phyloP scores from a whole-genome alignment of 352 stramenopile genomes.

The Detonula confervacea region DNA sequence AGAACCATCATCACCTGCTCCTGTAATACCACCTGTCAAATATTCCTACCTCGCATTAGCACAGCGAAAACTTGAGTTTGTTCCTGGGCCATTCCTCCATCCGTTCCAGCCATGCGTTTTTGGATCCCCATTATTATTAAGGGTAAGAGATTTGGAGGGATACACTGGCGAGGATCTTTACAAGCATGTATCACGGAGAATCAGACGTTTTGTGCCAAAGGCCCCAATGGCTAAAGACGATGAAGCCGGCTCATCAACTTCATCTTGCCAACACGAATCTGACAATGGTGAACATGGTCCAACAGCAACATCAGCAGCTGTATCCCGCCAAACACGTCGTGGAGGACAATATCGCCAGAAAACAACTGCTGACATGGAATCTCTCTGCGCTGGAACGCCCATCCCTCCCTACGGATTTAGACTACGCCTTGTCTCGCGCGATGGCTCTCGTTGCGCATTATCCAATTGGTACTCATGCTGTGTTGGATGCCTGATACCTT shows the following conservation, averaged over 20 bases:
- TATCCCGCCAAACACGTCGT: conserved; percentile 31
- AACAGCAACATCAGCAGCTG: background rate
- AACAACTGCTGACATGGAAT: conserved; percentile 76
- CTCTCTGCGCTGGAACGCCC: conserved; percentile 59
- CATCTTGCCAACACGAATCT: background rate
- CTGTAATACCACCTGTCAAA: conserved; percentile 42
- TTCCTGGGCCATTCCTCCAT: conserved; percentile 69
- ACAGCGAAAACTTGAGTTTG: conserved; percentile 75
- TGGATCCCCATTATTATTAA: conserved; percentile 78
- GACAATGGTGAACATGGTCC: background rate
- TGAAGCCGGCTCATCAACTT: background rate
- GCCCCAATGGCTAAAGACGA: background rate
- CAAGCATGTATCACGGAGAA: conserved; percentile 69
- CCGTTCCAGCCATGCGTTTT: conserved; percentile 72
- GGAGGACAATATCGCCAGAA: conserved; percentile 63
- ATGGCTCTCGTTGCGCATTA: conserved; percentile 73
- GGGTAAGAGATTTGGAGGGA: conserved; percentile 71
- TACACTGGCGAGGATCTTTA: conserved; percentile 81
- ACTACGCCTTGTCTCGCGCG: conserved; percentile 73
- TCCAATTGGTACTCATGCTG: conserved; percentile 84
- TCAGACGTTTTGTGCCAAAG: conserved; percentile 70
- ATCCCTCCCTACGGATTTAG: conserved; percentile 82
- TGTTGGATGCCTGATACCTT: conserved; percentile 82
- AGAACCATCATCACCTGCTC: conserved; percentile 18
- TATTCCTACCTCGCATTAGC: conserved; percentile 78